Percentiles rank a stretch among this genome's conserved stretches.
phyloP scores from a whole-genome alignment of 208 protist species.

The Kentomonas sorsogonicus region DNA sequence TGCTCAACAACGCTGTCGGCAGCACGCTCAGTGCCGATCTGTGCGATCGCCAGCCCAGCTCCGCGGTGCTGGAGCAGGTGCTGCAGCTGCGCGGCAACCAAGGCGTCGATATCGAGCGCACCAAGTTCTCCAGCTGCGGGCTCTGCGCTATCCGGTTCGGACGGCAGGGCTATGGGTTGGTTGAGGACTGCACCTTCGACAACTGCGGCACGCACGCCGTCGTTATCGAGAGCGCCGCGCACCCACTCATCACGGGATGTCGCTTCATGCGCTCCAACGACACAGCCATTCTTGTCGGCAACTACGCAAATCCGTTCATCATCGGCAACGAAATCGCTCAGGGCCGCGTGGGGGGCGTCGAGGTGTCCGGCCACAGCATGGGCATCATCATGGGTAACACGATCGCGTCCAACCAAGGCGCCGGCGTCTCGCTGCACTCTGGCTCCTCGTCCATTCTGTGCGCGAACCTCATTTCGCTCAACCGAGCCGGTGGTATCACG shows the following conservation, averaged over 20 bases:
- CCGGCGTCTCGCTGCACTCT: constrained; percentile 40
- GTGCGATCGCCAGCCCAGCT: constrained; percentile 3
- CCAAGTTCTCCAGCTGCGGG: constrained; percentile 67
- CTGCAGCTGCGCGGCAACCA: constrained; percentile 51
- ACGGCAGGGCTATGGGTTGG: constrained; percentile 57
- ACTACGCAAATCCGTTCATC: constrained; percentile 80
- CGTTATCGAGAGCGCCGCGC: constrained; percentile 59
- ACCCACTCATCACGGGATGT: constrained; percentile 80
- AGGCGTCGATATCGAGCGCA: constrained; percentile 68
- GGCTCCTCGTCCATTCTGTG: constrained; percentile 50
- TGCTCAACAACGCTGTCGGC: constrained; percentile 26
- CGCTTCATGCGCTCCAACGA: constrained; percentile 56
- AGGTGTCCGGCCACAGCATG: constrained; percentile 39
- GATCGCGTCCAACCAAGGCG: constrained; percentile 43
- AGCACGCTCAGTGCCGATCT: constrained; percentile 15
- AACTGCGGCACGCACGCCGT: constrained; percentile 66
- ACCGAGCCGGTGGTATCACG: constrained; percentile 34
- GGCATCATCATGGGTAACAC: constrained; percentile 78
- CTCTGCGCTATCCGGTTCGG: constrained; percentile 77
- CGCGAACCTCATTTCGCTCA: constrained; percentile 59
- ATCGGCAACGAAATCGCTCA: constrained; percentile 74
- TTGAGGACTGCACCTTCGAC: constrained; percentile 79
- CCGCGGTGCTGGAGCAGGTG: constrained; percentile 23
- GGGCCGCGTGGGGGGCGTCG: constrained; percentile 52
- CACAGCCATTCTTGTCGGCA: constrained; percentile 55